Base-by-base conservation (phyloP, 1,284 basidiomycete genomes). In the Entoloma clypeatum region DNA sequence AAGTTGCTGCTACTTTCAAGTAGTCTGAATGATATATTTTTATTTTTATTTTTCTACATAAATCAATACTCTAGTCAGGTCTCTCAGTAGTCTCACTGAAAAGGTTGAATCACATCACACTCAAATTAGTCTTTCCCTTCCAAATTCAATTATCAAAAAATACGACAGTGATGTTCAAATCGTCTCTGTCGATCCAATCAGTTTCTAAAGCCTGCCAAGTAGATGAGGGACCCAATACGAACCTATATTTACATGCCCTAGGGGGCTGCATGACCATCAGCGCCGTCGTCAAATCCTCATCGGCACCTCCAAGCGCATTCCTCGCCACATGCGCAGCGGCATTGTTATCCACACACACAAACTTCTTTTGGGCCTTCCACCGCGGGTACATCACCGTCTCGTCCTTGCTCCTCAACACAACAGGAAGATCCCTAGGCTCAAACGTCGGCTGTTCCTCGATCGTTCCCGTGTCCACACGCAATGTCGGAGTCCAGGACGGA, bases 261-360 rank as follows among this genome's bases (percentile, higher is more conserved):
- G 48, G 45, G 3, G 48, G 45, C 18, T 25, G 9, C 27, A 41
- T 29, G 7, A 39, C 35, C 18, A 78, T 50, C 37, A 81, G 57
- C 5, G 74, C 67, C 5, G 64, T 58, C 24, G 69, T 68, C 30
- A 77, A 57, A 46, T 77, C 72, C 19, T 53, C 49, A 54, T 80
- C 64, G 2, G 71, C 74, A 3, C 80, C 79, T 7, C 79, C 79
- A 18, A 83, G 59, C 1, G 78, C 78, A 49, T 82, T 85, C 42
- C 77, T 60, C 19, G 74, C 59, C 11, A 85, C 52, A 59, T 83
- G 80, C 2, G 67, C 71, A 6, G 74, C 69, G 5, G 69, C 71
- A 49, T 75, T 79, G 9, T 53, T 50, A 47, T 78, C 74, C 40
- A 61, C 51, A 46, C 64, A 64, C 34, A 75, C 52, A 46, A 75